Evolutionary conservation across 2,329 filamentous ascomycete species (phyloP).

Genomic region (Botrytis fragariae): DNA sequence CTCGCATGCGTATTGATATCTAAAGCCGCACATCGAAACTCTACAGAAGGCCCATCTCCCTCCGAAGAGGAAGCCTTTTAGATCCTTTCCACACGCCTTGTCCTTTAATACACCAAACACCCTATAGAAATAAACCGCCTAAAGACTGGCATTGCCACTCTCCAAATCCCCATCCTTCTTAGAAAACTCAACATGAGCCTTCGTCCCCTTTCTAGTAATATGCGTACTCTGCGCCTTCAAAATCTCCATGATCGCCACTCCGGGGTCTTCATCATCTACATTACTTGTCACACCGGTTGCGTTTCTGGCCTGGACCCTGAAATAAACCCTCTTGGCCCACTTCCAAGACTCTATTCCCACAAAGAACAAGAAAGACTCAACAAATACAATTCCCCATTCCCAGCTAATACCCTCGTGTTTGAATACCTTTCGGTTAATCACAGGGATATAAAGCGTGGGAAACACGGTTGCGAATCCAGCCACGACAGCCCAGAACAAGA

Average conservation of each 20-base stretch:
- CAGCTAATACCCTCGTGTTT: slow-evolving; percentile 63
- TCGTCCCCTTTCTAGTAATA: neutral
- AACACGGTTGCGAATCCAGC: slow-evolving; percentile 56
- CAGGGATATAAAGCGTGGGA: slow-evolving; percentile 65
- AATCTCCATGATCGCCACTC: neutral
- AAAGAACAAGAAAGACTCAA: slow-evolving; percentile 61
- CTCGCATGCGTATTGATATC: neutral
- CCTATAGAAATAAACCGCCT: neutral
- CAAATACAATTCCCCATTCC: slow-evolving; percentile 69
- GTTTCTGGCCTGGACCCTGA: neutral
- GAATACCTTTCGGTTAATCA: slow-evolving; percentile 63
- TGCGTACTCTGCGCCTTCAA: slow-evolving; percentile 4
- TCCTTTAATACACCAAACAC: neutral
- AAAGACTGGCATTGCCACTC: neutral
- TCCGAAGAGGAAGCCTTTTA: neutral
- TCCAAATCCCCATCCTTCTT: neutral
- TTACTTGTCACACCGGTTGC: neutral
- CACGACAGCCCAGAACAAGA: slow-evolving; percentile 65
- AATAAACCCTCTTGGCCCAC: slow-evolving; percentile 54
- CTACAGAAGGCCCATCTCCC: neutral
- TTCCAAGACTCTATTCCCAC: slow-evolving; percentile 65
- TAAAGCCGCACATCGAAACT: neutral
- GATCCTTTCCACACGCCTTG: neutral
- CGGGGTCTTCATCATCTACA: neutral
- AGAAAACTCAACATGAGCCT: neutral